Percentiles rank a stretch among this genome's conserved stretches.
phyloP scores from a whole-genome alignment of 148 eudicot genomes.

The Chenopodium album region DNA sequence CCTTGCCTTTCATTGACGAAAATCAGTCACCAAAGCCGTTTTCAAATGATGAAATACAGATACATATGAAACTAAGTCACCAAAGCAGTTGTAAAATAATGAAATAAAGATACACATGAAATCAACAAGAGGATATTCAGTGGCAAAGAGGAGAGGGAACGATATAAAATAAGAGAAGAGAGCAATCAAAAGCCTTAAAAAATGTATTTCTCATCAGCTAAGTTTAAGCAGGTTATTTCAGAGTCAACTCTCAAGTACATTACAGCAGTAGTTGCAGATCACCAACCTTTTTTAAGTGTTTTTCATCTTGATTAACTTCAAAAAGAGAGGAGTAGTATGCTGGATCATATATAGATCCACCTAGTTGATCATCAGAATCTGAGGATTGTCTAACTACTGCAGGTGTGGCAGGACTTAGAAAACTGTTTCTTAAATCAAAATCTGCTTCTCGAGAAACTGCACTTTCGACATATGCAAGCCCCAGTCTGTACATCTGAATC shows the following conservation, averaged over 20 bases:
- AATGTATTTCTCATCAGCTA: not conserved
- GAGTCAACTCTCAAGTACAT: not conserved
- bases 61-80: not conserved
- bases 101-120: not conserved
- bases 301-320: conserved; percentile 51
- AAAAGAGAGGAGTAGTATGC: conserved; percentile 79
- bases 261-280: not conserved
- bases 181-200: not conserved
- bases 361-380: conserved; percentile 67
- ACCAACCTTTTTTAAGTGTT: conserved; percentile 47
- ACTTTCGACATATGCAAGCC: conserved; percentile 59
- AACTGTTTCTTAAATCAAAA: conserved; percentile 82
- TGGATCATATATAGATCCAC: conserved; percentile 94
- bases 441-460: conserved; percentile 68
- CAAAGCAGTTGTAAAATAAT: not conserved
- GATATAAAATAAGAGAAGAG: not conserved
- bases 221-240: not conserved
- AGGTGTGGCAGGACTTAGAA: conserved; percentile 70
- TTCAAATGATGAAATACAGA: not conserved
- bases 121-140: not conserved
- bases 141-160: not conserved
- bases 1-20: not conserved
- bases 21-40: not conserved
- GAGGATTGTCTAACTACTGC: conserved; percentile 45
- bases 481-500: conserved; percentile 98